Base-by-base conservation (phyloP, 352 stramenopile species). In the Globisporangium barbulae region DNA sequence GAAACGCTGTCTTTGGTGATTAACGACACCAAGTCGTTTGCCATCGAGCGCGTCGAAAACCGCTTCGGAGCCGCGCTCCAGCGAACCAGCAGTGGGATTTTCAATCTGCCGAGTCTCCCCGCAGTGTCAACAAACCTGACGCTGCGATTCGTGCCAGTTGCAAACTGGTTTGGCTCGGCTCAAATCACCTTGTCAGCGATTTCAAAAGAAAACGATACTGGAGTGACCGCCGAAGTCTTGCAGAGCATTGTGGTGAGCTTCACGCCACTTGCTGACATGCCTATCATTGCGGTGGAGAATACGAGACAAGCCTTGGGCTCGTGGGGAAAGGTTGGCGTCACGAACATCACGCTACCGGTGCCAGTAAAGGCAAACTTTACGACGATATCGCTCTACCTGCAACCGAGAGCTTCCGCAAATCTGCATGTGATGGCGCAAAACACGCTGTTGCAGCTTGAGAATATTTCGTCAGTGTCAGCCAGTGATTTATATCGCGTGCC, bases 341-440 rank as follows among this genome's bases (percentile, higher is more conserved):
- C 64, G 4, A 78, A 53, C 21, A 67, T 85, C 22, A 61, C 59
- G 0, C 33, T 89, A 15, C 56, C 61, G 13, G 72, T 74, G 41
- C 41, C 61, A 44, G 52, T 42, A 0, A 89, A 89, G 44, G 35
- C 70, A 10, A 78, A 67, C 31, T 70, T 49, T 0, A 83, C 77
- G 0, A 59, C 52, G 4, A 12, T 87, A 5, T 31, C 59, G 1
- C 64, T 85, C 13, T 87, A 78, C 30, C 39, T 86, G 17, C 37
- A 83, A 12, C 65, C 71, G 10, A 65, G 48, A 15, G 69, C 56
- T 15, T 63, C 60, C 12, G 50, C 65, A 2, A 55, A 45, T 12
- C 44, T 83, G 4, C 73, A 86, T 59, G 63, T 88, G 0, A 72
- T 76, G 58, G 83, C 70, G 65, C 68, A 76, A 10, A 65, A 68